Percentiles rank a stretch among this genome's conserved stretches.
Conservation (phyloP, 441 rosid species). For the Omphalea diandra region DNA sequence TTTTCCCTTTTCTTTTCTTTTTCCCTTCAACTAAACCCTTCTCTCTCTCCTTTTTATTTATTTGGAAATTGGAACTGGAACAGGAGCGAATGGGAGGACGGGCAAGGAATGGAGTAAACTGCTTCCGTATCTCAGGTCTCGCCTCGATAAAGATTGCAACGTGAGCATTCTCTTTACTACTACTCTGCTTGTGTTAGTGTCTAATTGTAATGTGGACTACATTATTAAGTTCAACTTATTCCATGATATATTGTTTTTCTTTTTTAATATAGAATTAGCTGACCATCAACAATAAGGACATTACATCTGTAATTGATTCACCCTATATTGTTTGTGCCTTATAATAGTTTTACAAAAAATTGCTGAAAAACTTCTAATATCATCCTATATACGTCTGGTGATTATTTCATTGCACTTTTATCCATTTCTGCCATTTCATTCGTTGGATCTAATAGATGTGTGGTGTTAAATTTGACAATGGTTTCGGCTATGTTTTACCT, state of each 20-base stretch:
- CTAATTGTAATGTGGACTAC: no score
- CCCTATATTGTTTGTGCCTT: background rate
- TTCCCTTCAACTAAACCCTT: background rate
- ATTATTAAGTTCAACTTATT: no score
- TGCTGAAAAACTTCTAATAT: background rate
- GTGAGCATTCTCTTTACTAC: slow-evolving; percentile 43
- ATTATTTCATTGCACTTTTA: background rate
- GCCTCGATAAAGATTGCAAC: slow-evolving; percentile 67
- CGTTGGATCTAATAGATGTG: no score
- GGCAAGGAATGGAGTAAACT: slow-evolving; percentile 90
- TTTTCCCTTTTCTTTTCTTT: no score
- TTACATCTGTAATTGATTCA: background rate
- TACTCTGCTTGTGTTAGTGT: background rate
- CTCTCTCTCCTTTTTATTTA: background rate
- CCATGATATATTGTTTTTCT: no score
- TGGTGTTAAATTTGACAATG: no score
- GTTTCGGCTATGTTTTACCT: no score
- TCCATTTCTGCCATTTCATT: no score
- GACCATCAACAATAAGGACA: no score
- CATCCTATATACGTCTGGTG: background rate
- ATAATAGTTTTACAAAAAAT: background rate
- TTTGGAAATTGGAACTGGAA: slow-evolving; percentile 18
- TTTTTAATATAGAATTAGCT: no score
- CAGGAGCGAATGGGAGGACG: slow-evolving; percentile 95
- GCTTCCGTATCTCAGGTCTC: slow-evolving; percentile 78